Percentiles rank a stretch among this genome's conserved stretches.
These are phyloP conservation scores for Sicyos baderoa DNA, from an alignment of 306 rosid species.

Conservation along the genomic window DNA sequence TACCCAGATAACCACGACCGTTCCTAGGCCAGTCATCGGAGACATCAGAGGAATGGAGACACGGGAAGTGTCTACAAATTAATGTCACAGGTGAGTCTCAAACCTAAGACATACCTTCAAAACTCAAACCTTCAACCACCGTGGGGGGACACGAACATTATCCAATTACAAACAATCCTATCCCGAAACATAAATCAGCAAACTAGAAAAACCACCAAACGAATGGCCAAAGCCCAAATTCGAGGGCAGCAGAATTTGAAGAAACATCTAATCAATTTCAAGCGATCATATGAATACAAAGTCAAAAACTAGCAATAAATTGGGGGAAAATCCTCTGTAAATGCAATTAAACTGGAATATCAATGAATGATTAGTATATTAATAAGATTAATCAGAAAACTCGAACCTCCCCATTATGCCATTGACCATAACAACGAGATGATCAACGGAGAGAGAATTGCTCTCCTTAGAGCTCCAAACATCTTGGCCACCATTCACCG, in stretches of 20 bases:
- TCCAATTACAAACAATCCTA: not conserved
- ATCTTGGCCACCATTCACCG: constrained; percentile 52
- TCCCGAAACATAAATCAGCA: constrained; percentile 3
- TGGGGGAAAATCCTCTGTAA: not conserved
- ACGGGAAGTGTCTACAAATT: too few species aligned
- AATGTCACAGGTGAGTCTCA: too few species aligned
- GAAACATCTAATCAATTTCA: not conserved
- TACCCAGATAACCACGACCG: too few species aligned
- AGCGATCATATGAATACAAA: not conserved
- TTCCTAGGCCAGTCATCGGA: too few species aligned
- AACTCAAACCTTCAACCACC: too few species aligned
- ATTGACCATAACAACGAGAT: constrained; percentile 87
- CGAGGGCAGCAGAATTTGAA: not conserved
- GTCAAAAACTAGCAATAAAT: not conserved
- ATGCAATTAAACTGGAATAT: not conserved
- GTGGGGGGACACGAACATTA: too few species aligned
- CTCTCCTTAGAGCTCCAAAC: constrained; percentile 66
- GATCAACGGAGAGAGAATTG: constrained; percentile 70
- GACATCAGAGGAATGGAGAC: too few species aligned
- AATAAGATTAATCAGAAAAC: not conserved
- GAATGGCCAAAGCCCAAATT: not conserved
- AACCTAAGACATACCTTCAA: too few species aligned
- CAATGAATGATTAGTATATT: not conserved
- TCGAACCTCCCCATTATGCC: constrained; percentile 85
- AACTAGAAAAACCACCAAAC: not conserved